Base-by-base conservation (phyloP, 2,329 filamentous ascomycete genomes). In the Colletotrichum musae region DNA sequence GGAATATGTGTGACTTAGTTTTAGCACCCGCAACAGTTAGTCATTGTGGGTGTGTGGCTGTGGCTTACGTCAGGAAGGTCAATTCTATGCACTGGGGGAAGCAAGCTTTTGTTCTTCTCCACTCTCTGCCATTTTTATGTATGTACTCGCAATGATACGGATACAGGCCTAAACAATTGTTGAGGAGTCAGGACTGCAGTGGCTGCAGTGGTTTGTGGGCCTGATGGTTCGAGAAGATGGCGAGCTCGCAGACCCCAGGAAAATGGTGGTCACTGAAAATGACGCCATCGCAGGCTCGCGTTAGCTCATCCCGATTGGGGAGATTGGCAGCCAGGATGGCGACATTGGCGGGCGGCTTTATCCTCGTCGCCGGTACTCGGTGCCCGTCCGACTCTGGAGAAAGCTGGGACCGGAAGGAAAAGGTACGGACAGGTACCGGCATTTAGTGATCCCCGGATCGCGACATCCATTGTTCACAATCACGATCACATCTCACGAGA, bases 221-320 rank as follows among this genome's bases (percentile, higher is more conserved):
- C 32, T 36, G 32, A 43, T n/a, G 41, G 41, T n/a, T 43, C 16
- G 10, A n/a, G 41, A 15, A 15, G 13, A 43, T 43, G 41, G 39
- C 39, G 21, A 32, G 52, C 45, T 59, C 16, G 54, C 41, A 39
- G 50, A 24, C 12, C n/a, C 18, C 24, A 21, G 26, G 43, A 21
- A 41, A 15, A 13, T 15, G 62, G 45, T 48, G 39, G 28, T 6
- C 21, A 18, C 16, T 51, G 47, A 18, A 52, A 61, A 70, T 70
- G 62, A 70, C 67, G 67, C 67, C 67, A 70, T 70, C 26, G 57
- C 57, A 70, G 50, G 62, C 62, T 67, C 62, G 62, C 67, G 56
- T 70, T 70, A 58, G 67, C 67, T 70, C 67, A 70, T 70, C 67
- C 62, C 32, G 26, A 70, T 67, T 67, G 28, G 67, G 67, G 62